Evolutionary conservation across 257 asterid species (phyloP).

Genomic region (Solanum microdontum): DNA sequence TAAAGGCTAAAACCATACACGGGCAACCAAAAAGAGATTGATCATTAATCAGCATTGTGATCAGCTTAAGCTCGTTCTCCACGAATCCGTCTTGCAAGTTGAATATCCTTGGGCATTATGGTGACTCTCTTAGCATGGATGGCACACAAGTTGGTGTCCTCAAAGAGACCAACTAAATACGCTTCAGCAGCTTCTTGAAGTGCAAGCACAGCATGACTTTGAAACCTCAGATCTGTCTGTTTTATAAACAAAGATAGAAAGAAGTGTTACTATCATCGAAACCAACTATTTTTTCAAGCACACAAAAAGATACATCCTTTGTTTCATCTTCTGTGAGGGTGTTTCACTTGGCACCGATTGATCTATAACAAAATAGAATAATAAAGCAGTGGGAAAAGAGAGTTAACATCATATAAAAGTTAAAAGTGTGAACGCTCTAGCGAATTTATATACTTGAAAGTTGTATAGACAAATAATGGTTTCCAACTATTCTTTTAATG

Average conservation of each 20-base stretch:
- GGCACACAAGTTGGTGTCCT: constrained; percentile 67
- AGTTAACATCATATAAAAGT: background rate
- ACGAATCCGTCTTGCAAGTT: constrained; percentile 67
- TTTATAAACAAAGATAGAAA: background rate
- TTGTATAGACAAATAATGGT: background rate
- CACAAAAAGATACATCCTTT: background rate
- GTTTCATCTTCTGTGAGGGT: background rate
- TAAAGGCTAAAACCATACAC: background rate
- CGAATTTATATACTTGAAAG: background rate
- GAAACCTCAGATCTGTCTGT: constrained; percentile 41
- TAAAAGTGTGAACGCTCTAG: background rate
- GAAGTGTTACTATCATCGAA: background rate
- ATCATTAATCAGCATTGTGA: background rate
- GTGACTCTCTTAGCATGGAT: background rate
- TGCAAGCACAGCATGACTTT: constrained; percentile 56
- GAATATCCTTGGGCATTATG: constrained; percentile 33
- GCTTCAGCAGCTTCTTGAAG: constrained; percentile 80
- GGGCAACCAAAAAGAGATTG: background rate
- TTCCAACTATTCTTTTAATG: background rate
- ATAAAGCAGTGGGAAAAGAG: background rate
- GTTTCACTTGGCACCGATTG: background rate
- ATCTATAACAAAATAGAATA: background rate
- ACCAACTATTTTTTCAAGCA: background rate
- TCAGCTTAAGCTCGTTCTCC: constrained; percentile 58
- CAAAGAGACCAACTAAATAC: constrained; percentile 60